Percentiles rank a stretch among this genome's conserved stretches.
Conservation (phyloP, 306 rosid genomes). For the Cucurbita ficifolia region DNA sequence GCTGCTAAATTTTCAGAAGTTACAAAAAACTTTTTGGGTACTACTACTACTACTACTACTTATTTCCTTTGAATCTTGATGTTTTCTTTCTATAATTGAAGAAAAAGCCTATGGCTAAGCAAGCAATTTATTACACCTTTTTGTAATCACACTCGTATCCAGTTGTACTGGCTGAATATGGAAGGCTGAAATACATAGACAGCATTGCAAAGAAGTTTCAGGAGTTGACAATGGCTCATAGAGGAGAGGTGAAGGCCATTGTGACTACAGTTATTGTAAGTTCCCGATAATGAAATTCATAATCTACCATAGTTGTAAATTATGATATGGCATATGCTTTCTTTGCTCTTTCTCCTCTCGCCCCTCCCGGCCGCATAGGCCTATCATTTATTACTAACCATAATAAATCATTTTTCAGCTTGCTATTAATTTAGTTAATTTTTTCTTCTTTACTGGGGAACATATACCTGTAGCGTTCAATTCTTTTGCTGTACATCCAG, state of each 20-base stretch:
- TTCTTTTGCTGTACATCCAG: neutral
- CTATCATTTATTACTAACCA: neutral
- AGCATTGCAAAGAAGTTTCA: conserved; percentile 51
- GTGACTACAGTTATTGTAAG: conserved; percentile 86
- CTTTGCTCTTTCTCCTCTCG: neutral
- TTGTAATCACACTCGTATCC: neutral
- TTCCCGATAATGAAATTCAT: neutral
- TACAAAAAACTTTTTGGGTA: conserved; percentile 68
- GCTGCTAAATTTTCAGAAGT: conserved; percentile 60
- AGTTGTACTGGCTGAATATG: conserved; percentile 53
- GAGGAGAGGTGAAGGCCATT: conserved; percentile 71
- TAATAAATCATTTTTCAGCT: neutral
- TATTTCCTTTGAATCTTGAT: neutral
- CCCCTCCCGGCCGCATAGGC: neutral
- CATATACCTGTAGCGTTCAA: neutral
- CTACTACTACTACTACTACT: conserved; percentile 12
- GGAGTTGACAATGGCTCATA: conserved; percentile 81
- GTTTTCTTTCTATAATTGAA: neutral
- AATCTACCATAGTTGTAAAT: neutral
- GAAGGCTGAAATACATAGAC: conserved; percentile 60
- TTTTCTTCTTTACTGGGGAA: neutral
- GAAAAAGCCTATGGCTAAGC: neutral
- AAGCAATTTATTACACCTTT: neutral
- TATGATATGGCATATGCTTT: neutral
- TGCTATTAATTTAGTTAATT: neutral